phyloP scores from a whole-genome alignment of 306 rosid species.

The Trifolium subterraneum region DNA sequence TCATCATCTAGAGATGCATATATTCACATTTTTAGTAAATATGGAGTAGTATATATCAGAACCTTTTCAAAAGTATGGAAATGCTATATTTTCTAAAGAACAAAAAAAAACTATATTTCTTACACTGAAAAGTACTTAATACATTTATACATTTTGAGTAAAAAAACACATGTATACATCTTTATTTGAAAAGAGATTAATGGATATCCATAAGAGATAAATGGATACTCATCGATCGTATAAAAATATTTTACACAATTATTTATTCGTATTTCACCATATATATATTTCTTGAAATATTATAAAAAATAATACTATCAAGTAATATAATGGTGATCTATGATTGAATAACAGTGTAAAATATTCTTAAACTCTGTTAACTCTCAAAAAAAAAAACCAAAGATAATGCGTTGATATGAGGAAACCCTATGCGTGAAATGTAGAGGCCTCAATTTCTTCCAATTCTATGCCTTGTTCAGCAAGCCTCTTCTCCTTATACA shows the following conservation, averaged over 20 bases:
- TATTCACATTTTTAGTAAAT: too few relatives aligned
- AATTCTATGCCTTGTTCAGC: slow-evolving; percentile 67
- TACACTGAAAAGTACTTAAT: background rate
- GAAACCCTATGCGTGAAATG: slow-evolving; percentile 46
- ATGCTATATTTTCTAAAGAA: background rate
- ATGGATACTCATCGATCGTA: background rate
- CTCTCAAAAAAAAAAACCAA: background rate
- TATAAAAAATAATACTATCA: background rate
- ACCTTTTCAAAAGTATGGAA: background rate
- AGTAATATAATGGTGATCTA: background rate
- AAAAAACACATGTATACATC: background rate
- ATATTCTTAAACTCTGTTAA: background rate
- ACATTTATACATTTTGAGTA: background rate
- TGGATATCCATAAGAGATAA: background rate
- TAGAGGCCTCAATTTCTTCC: slow-evolving; percentile 52
- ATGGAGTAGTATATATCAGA: too few relatives aligned
- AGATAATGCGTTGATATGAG: background rate
- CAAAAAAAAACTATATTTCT: background rate
- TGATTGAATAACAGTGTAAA: background rate
- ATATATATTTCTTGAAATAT: background rate
- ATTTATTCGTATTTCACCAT: background rate
- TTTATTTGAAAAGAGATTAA: background rate
- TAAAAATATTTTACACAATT: background rate
- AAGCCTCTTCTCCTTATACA: slow-evolving; percentile 81
- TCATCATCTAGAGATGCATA: too few relatives aligned